Evolutionary conservation across 129 eudicot genomes (phyloP), one percentile per base, ranked within the genome.

Genomic region (Mikania micrantha): DNA sequence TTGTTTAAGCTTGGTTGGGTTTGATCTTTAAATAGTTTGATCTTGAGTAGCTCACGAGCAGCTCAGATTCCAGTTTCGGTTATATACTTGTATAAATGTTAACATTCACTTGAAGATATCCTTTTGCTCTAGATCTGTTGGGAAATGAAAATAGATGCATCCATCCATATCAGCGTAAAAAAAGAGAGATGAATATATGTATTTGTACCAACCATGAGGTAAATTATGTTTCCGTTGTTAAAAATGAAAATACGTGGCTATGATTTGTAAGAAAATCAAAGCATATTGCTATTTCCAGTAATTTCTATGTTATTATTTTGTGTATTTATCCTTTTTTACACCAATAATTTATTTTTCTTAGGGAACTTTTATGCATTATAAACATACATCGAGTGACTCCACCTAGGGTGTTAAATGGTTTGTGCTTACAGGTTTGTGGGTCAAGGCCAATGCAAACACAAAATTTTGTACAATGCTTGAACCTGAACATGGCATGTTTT

Each of bases 111-210:
- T 40, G 10, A 50, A 36, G 19, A 28, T 11, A 3, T 27, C 12
- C 21, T 17, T 67, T 47, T 34, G 44, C 54, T 72, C 20, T 62
- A 90, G 97, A 81, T 90, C 54, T 87, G 97, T 73, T 80, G 74
- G 80, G 88, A 87, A 44, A 36, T 90, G 90, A 85, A 91, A 57
- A 90, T 87, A 49, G 95, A 87, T 61, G 84, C 85, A 56, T 95
- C 97, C 31, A 79, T 90, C 54, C 82, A 79, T 47, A 61, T 90
- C 71, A 90, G 95, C 19, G 85, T 81, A 27, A 90, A 74, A 86
- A 85, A 72, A 72, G 90, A 68, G 91, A 87, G 65, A 74, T 90
- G 85, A 90, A 90, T 54, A n/a, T n/a, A n/a, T n/a, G n/a, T n/a
- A n/a, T n/a, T n/a, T n/a, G n/a, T n/a, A n/a, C n/a, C 45, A 40